These are phyloP conservation scores for Macrocystidia cucumis DNA, from an alignment of 1,284 basidiomycete species.

Conservation along the genomic window DNA sequence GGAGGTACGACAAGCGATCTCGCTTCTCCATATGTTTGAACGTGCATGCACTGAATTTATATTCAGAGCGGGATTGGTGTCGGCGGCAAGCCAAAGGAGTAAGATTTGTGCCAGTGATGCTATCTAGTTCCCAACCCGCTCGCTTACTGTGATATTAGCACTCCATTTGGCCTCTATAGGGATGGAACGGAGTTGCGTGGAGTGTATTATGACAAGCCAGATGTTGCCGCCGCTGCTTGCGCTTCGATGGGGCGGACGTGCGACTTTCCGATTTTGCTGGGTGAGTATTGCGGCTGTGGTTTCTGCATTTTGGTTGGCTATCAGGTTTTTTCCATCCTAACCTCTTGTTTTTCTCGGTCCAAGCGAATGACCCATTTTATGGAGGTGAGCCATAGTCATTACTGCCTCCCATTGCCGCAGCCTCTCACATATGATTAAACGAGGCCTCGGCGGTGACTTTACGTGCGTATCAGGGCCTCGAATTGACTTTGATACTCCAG, in stretches of 20 bases:
- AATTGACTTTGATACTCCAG: constrained; percentile 6
- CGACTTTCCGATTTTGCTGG: constrained; percentile 74
- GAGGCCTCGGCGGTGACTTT: constrained; percentile 75
- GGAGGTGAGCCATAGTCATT: constrained; percentile 45
- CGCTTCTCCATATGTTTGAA: background rate
- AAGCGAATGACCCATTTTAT: constrained; percentile 77
- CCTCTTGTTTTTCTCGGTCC: background rate
- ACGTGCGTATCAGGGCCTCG: constrained; percentile 44
- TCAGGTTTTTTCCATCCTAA: background rate
- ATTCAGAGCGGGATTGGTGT: constrained; percentile 69
- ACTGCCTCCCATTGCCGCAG: background rate
- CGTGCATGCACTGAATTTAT: constrained; percentile 1
- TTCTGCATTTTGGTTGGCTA: no score
- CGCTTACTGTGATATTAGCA: constrained; percentile 32
- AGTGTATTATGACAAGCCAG: constrained; percentile 65
- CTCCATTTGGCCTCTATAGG: constrained; percentile 73
- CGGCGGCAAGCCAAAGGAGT: constrained; percentile 64
- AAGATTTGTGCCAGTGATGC: constrained; percentile 12
- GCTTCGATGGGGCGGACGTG: constrained; percentile 55
- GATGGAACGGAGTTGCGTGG: constrained; percentile 74
- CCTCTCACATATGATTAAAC: background rate
- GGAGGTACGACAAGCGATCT: constrained; percentile 34
- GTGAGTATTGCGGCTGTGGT: constrained; percentile 25
- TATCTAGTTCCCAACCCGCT: background rate
- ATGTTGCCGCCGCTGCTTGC: constrained; percentile 66